Evolutionary conservation across 331 rosid species (phyloP), one percentile per base, ranked within the genome.

Genomic region (Prunus yedoensis): DNA sequence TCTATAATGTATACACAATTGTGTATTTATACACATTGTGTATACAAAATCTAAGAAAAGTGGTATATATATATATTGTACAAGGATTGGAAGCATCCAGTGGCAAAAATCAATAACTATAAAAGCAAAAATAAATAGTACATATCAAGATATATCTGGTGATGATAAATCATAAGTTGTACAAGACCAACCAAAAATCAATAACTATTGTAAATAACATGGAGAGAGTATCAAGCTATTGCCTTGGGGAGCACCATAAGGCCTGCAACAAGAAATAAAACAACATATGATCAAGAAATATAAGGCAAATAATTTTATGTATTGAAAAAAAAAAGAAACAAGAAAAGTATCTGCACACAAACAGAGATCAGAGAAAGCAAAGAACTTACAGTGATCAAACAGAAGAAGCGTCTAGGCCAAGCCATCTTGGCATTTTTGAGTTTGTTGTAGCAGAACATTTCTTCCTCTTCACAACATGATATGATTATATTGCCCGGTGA

Each of bases 341-440:
- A 11, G 30, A 5, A 10, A 23, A 30, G 54, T 1, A 45, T 21
- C 56, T 66, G 54, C 3, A 17, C 8, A 14, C 43, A 14, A 4
- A 6, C 16, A 1, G 43, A 21, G 3, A 35, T 35, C 43, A 35
- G 9, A 70, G 45, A 35, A 46, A 7, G 35, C 15, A 14, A 78
- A 65, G 2, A 5, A 78, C 83, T 68, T 67, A 78, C 85, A 64
- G 74, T 51, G 82, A 52, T 49, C 10, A 85, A 79, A 84, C 84
- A 78, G 2, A 73, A 28, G 5, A 81, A 51, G 80, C 80, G 78
- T 73, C 72, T 81, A 68, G 69, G 74, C 83, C 87, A 75, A 1
- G 81, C 77, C 66, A 74, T 87, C 53, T 80, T 82, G 60, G 74
- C 67, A 50, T 43, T 79, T 21, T 72, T 82, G 41, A 89, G 81